phyloP scores from a whole-genome alignment of 2,329 filamentous ascomycete genomes.

The Elsinoe batatas region DNA sequence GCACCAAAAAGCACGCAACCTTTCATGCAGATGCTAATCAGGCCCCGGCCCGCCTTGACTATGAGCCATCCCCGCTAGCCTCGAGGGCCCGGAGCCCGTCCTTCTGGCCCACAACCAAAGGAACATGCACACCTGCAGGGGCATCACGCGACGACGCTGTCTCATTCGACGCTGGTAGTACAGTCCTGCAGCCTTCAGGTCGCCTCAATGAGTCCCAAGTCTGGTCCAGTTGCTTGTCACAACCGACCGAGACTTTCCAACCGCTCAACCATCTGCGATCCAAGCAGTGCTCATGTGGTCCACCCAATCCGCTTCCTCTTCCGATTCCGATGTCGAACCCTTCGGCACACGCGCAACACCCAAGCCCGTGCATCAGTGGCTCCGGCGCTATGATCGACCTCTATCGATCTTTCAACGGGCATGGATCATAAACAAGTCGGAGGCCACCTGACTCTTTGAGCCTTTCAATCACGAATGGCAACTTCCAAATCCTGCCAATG shows the following conservation, averaged over 20 bases:
- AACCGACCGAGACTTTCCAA: constrained; percentile 4
- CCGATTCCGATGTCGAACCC: constrained; percentile 8
- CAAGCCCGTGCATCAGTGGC: constrained; percentile 11
- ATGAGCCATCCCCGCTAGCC: background rate
- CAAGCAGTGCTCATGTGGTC: constrained; percentile 4
- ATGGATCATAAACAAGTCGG: constrained; percentile 8
- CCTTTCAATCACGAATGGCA: background rate
- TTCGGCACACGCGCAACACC: constrained; percentile 7
- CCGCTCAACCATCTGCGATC: background rate
- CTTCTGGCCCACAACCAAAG: constrained; percentile 8
- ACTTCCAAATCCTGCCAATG: background rate
- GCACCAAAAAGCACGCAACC: constrained; percentile 11
- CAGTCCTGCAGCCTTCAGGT: background rate
- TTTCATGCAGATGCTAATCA: constrained; percentile 6
- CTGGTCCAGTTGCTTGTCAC: constrained; percentile 4
- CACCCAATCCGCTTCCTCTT: background rate
- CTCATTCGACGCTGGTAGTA: constrained; percentile 3
- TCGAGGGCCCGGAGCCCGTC: background rate
- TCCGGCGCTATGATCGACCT: constrained; percentile 7
- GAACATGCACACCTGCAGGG: constrained; percentile 5
- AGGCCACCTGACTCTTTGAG: constrained; percentile 2
- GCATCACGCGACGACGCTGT: constrained; percentile 12
- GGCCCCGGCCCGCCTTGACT: constrained; percentile 1
- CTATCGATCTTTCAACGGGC: constrained; percentile 11
- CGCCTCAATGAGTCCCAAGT: background rate